phyloP scores from a whole-genome alignment of 2,329 filamentous ascomycete species.

The Cladosporium sp. region DNA sequence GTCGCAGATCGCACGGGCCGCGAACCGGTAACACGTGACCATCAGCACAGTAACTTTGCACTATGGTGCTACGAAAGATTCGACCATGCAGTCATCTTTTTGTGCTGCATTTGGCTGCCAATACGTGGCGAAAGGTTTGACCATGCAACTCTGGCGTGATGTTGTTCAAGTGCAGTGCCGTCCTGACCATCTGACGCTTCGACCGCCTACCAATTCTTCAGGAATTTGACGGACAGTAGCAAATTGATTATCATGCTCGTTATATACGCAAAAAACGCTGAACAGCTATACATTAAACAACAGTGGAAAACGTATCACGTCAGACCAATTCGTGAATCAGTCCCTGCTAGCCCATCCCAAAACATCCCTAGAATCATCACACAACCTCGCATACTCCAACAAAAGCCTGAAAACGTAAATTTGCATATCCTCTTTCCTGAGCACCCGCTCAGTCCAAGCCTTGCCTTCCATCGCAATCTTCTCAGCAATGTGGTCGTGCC shows the following conservation, averaged over 20 bases:
- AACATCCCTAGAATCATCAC: constrained; percentile 38
- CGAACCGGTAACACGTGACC: not conserved
- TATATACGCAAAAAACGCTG: not conserved
- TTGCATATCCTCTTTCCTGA: constrained; percentile 69
- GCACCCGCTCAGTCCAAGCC: constrained; percentile 63
- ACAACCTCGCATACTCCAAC: constrained; percentile 42
- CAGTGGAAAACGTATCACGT: not conserved
- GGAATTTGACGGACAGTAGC: too few species aligned
- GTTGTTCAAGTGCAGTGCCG: too few species aligned
- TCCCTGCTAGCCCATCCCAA: constrained; percentile 35
- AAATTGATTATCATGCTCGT: not conserved
- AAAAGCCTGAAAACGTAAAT: constrained; percentile 62
- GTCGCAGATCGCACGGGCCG: not conserved
- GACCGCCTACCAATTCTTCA: too few species aligned
- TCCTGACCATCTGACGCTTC: too few species aligned
- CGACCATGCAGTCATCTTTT: too few species aligned
- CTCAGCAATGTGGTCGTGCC: constrained; percentile 55
- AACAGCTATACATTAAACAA: not conserved
- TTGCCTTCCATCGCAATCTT: constrained; percentile 63
- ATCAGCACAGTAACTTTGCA: not conserved
- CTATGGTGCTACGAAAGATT: too few species aligned
- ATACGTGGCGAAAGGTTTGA: too few species aligned
- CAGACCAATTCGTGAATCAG: not conserved
- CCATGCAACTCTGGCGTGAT: too few species aligned
- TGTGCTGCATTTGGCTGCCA: too few species aligned